Conservation (phyloP, 2,329 filamentous ascomycete genomes). For the Aaosphaeria arxii region DNA sequence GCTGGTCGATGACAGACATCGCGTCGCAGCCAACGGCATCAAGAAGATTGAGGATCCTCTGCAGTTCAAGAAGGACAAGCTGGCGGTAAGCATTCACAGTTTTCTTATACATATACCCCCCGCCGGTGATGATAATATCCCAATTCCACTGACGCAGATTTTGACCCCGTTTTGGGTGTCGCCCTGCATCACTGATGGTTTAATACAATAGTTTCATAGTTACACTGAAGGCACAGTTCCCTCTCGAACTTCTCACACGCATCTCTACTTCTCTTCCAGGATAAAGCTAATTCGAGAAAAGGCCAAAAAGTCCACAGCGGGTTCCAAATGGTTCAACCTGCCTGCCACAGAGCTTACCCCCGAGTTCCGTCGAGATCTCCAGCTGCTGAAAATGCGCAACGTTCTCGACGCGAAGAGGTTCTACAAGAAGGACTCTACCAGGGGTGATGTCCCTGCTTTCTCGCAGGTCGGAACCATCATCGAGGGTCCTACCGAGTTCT, state of each 20-base stretch:
- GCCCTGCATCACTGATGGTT: conserved; percentile 68
- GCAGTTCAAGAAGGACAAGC: conserved; percentile 46
- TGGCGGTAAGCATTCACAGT: conserved; percentile 40
- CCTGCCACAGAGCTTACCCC: conserved; percentile 81
- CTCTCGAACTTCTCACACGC: conserved; percentile 1
- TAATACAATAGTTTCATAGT: conserved; percentile 63
- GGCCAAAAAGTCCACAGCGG: conserved; percentile 66
- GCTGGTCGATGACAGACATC: conserved; percentile 48
- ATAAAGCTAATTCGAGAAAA: conserved; percentile 33
- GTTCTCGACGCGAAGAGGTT: conserved; percentile 85
- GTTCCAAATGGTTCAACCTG: conserved; percentile 81
- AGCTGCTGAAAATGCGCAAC: conserved; percentile 83
- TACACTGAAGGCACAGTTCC: conserved; percentile 60
- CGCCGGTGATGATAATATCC: conserved; percentile 73
- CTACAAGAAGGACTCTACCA: conserved; percentile 82
- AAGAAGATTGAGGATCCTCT: conserved; percentile 55
- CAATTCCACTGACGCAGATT: conserved; percentile 69
- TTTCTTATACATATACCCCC: not conserved
- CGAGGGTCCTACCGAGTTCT: conserved; percentile 85
- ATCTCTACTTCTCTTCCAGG: not conserved
- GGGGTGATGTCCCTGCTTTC: conserved; percentile 71
- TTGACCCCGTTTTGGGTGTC: conserved; percentile 76
- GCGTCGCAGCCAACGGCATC: conserved; percentile 46
- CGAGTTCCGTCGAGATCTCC: conserved; percentile 83
- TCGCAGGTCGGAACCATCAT: conserved; percentile 87